Evolutionary conservation across 306 rosid species (phyloP), one percentile per base, ranked within the genome.

Genomic region (Trichosanthes cucumerina): DNA sequence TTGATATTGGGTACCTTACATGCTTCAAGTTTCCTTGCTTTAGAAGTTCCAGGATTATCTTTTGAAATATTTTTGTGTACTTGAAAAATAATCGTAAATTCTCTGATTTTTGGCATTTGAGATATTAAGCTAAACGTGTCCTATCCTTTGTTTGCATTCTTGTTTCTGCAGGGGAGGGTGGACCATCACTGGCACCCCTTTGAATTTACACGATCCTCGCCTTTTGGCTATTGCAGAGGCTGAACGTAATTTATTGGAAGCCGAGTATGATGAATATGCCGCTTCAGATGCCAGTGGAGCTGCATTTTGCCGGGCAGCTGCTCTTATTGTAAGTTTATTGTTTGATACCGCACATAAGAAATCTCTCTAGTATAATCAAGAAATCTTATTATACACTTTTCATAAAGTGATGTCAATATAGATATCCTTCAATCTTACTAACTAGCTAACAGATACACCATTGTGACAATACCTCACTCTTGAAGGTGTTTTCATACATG

Each of bases 211-310:
- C 7, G 97, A 96, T 89, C 98, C 99, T 79, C 93, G 97, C 50
- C 89, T 96, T 41, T 80, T 93, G 87, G 95, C 99, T 31, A 91
- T 96, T 87, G 91, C 99, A n/a, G 99, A 93, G 82, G 97, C 99
- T 47, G 98, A 96, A 28, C 97, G 91, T 53, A 95, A 90, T 43
- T 88, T 91, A 84, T 78, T 93, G 89, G 97, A 96, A 79, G 87
- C 94, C 7, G 99, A 96, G 82, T 96, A 93, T 87, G 99, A 96
- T 63, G 99, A 92, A 68, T 93, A 96, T 78, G 88, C 97, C 80
- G 86, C 93, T 82, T 91, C 97, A 33, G 90, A 88, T 83, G 93
- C 93, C 59, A 89, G 88, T 79, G 98, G 99, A 81, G 98, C 96
- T 56, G 96, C 99, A 62, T 93, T 92, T 83, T 96, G 93, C 81